Conservation (phyloP, 768 basidiomycete species). For the Cubamyces sp. region DNA sequence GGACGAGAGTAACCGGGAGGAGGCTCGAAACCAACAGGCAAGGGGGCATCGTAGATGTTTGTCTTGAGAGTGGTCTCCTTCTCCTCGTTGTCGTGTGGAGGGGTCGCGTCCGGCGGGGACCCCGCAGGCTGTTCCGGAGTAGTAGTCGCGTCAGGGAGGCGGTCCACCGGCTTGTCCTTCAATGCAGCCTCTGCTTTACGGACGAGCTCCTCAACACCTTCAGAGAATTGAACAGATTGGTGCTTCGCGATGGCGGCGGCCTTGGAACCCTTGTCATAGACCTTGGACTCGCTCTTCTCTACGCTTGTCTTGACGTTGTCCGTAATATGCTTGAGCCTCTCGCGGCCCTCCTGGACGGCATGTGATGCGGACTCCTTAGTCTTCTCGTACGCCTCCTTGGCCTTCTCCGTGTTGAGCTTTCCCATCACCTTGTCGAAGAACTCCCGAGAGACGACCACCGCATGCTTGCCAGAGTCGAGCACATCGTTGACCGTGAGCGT, state of each 20-base stretch:
- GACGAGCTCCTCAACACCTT: conserved; percentile 70
- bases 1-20: conserved; percentile 86
- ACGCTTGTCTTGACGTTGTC: conserved; percentile 54
- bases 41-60: conserved; percentile 66
- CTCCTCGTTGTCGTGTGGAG: conserved; percentile 27
- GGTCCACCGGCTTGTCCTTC: conserved; percentile 44
- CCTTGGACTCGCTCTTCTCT: conserved; percentile 40
- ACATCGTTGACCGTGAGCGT: conserved; percentile 65
- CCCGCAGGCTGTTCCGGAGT: conserved; percentile 33
- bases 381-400: conserved; percentile 39
- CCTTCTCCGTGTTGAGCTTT: conserved; percentile 30
- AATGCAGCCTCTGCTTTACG: conserved; percentile 75
- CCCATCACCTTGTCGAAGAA: conserved; percentile 41
- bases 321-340: conserved; percentile 47
- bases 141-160: conserved; percentile 31
- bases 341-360: conserved; percentile 49
- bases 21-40: conserved; percentile 94
- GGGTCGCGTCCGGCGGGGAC: conserved; percentile 33
- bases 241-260: conserved; percentile 48
- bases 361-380: conserved; percentile 41
- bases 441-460: conserved; percentile 54
- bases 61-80: conserved; percentile 24
- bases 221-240: conserved; percentile 54
- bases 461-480: conserved; percentile 54
- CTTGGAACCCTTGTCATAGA: conserved; percentile 39